Base-by-base conservation (phyloP, 176 grass and related monocot species). In the maize (Zea mays) region DNA sequence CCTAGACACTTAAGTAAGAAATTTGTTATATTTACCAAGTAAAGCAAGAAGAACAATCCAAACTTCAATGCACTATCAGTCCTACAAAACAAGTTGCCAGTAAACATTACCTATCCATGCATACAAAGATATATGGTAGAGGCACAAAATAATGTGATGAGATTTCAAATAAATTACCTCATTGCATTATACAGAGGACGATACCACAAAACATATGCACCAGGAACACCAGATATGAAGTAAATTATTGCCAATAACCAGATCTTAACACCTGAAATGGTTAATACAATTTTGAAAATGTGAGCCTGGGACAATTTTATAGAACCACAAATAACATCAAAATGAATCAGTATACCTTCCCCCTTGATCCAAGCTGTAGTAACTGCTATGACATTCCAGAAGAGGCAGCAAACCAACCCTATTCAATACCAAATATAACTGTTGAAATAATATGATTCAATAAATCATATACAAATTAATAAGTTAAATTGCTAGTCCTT, bases 231-330 rank as follows among this genome's bases (percentile, higher is more conserved):
- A 73, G 90, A 84, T 49, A 99, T 90, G 67, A 99, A 95, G 83
- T 99, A 99, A 78, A 99, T 96, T 76, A 99, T 92, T 55, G 96
- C 92, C 67, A 99, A 79, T 68, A 99, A 84, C 96, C 92, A 99
- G 47, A 99, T 99, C 79, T 93, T 99, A 74, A 89, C 96, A 73
- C 96, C 96, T 99, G 82, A 71, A 78, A 84, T 43, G 40, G 71
- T 80, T 27, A 27, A 27, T 27, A 27, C 27, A 27, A 75, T 76
- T 45, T 77, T 21, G 68, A 79, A 70, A 44, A 43, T 60, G 40
- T 71, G 61, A 62, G 41, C 2, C 52, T 15, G 62, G 50, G 64
- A 82, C 14, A 10, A 79, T 27, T 27, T 44, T 36, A 17, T 60
- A 82, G 14, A 50, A 60, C 9, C 41, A 74, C 33, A 84, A 15